Base-by-base conservation (phyloP, 2,329 filamentous ascomycete species). In the Epicoccum nigrum region DNA sequence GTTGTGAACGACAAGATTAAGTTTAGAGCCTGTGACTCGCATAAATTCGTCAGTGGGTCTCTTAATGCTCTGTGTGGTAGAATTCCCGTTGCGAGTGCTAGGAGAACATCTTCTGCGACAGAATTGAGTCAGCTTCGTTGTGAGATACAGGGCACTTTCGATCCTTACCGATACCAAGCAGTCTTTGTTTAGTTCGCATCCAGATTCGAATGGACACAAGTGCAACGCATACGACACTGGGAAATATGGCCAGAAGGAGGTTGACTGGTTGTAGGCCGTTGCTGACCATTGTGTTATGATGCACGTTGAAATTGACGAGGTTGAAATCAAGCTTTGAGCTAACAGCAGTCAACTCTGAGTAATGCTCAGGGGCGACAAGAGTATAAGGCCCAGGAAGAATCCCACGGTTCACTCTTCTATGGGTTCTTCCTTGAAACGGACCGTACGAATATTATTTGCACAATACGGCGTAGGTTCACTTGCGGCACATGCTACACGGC, bases 1-100 rank as follows among this genome's bases (percentile, higher is more conserved):
- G 47, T 55, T 19, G 52, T 55, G 16, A 55, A 43, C 1, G 52
- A 55, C 17, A 51, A 39, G 23, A 55, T 47, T 17, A 51, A 32
- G 25, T 55, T 55, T 12, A 55, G 15, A 19, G 51, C 16, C 51
- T 54, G 7, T 23, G 19, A n/a, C n/a, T n/a, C n/a, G 19, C 0
- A 11, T 37, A n/a, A 37, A 20, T 6, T 9, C n/a, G n/a, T n/a
- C n/a, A n/a, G n/a, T n/a, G n/a, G n/a, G n/a, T n/a, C n/a, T n/a
- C n/a, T n/a, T n/a, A n/a, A n/a, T n/a, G n/a, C n/a, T n/a, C n/a
- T n/a, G n/a, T n/a, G n/a, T n/a, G n/a, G n/a, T n/a, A 37, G 34
- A 4, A 19, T 35, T 51, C 51, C 49, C 2, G 49, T 56, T 16
- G 49, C 49, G 19, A 56, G 32, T 15, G 46, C 21, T 7, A 53